A percentile compares a stretch with the other conserved stretches of the same genome.
These are phyloP conservation scores for Boletus sp. DNA, from an alignment of 1,284 basidiomycete species.

Conservation along the genomic window DNA sequence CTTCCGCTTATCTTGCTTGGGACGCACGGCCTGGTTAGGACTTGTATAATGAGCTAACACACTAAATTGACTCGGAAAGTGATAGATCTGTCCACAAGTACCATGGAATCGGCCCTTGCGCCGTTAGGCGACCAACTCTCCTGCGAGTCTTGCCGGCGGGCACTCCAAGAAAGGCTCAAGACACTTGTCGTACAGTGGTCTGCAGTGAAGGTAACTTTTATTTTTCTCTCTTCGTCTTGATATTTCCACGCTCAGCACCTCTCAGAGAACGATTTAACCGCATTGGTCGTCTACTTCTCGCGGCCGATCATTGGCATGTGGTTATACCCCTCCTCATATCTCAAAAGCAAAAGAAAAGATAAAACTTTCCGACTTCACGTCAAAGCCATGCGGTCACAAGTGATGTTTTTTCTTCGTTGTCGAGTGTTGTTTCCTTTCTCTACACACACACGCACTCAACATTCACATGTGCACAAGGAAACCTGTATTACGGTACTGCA, in stretches of 20 bases:
- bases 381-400: not conserved
- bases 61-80: slow-evolving; percentile 11
- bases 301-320: not conserved
- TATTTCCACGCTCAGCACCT: slow-evolving; percentile 11
- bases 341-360: not conserved
- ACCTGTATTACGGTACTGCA: slow-evolving; percentile 9
- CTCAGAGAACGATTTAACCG: slow-evolving; percentile 33
- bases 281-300: not conserved
- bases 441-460: slow-evolving; percentile 1
- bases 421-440: not conserved
- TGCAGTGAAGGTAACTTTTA: slow-evolving; percentile 66
- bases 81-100: slow-evolving; percentile 54
- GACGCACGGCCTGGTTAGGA: slow-evolving; percentile 58
- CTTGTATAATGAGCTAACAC: not conserved
- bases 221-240: not conserved
- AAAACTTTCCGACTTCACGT: slow-evolving; percentile 3
- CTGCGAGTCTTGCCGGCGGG: slow-evolving; percentile 57
- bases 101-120: slow-evolving; percentile 56
- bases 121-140: slow-evolving; percentile 55
- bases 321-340: slow-evolving; percentile 9
- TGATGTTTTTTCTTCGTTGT: not conserved
- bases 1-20: slow-evolving; percentile 65
- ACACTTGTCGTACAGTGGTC: slow-evolving; percentile 72
- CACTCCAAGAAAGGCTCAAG: slow-evolving; percentile 62
- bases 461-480: slow-evolving; percentile 5